Evolutionary conservation across 768 basidiomycete species (phyloP), one percentile per base, ranked within the genome.

Genomic region (Trametes coccinea): DNA sequence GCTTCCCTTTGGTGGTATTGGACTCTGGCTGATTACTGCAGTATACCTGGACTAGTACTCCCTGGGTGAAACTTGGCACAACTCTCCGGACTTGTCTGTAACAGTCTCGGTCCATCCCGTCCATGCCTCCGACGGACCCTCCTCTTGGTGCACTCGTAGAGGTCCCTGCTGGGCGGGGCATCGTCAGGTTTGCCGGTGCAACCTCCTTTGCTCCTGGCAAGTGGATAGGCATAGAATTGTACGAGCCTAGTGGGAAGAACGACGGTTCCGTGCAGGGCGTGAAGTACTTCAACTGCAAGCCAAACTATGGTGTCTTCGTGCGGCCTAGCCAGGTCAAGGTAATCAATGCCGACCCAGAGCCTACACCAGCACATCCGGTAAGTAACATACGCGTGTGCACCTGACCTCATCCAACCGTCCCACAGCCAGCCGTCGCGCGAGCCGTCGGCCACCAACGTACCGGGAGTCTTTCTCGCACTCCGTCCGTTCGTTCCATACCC

Each of bases 171-270:
- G 95, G 95, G 16, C 82, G 85, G 40, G 97, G 97, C 2, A 79
- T 88, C 48, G 89, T 98, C 48, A 83, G 95, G 27, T 99, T 94
- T 80, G 83, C 81, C 53, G 97, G 96, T 0, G 64, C 84, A 34
- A 95, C 96, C 0, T 80, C 82, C 2, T 98, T 98, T 73, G 84
- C 92, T 22, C 74, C 85, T 1, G 97, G 97, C 0, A 93, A 90
- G 80, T 99, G 96, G 96, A 82, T 97, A 52, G 97, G 97, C 9
- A 86, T 98, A 55, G 95, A 96, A 70, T 82, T 99, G 48, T 84
- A 82, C 59, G 87, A 89, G 68, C 75, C 84, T 7, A 88, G 84
- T 47, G 97, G 97, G 41, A 99, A 98, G 87, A 99, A 99, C 78
- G 92, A 98, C 67, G 97, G 97, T 1, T 83, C 86, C 1, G 90